These are phyloP conservation scores for Botrytis cinerea DNA, from an alignment of 2,329 filamentous ascomycete species.

Conservation along the genomic window DNA sequence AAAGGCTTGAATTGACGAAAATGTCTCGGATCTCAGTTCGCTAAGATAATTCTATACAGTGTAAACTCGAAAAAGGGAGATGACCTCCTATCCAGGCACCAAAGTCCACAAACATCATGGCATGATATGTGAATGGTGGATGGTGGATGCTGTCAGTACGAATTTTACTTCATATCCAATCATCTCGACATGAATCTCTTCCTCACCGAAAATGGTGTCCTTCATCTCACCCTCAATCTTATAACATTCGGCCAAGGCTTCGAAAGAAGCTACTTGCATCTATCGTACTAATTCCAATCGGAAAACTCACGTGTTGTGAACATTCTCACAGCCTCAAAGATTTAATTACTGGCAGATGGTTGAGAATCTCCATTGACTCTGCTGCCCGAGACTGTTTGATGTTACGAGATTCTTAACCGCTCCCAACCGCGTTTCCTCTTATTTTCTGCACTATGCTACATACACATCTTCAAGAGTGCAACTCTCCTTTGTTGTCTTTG, in stretches of 20 bases:
- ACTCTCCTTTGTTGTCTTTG: background rate
- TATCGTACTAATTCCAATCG: background rate
- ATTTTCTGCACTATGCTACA: background rate
- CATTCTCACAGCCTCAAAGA: background rate
- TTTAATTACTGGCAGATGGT: background rate
- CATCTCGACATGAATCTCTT: slow-evolving; percentile 7
- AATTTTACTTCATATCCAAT: background rate
- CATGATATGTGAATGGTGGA: background rate
- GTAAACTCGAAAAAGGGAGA: background rate
- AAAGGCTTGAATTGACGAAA: background rate
- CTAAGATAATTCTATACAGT: background rate
- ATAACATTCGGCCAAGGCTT: background rate
- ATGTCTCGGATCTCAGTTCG: background rate
- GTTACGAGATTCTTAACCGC: background rate
- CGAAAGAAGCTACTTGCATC: background rate
- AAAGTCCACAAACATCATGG: background rate
- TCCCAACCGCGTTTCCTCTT: background rate
- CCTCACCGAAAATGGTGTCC: background rate
- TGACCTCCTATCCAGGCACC: background rate
- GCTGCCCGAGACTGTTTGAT: background rate
- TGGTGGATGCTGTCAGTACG: background rate
- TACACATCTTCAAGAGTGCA: background rate
- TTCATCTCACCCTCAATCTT: background rate
- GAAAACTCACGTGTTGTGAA: background rate
- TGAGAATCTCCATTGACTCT: background rate